Base-by-base conservation (phyloP, 1,139 yeast species). In the Suhomyces bolitotheri region DNA sequence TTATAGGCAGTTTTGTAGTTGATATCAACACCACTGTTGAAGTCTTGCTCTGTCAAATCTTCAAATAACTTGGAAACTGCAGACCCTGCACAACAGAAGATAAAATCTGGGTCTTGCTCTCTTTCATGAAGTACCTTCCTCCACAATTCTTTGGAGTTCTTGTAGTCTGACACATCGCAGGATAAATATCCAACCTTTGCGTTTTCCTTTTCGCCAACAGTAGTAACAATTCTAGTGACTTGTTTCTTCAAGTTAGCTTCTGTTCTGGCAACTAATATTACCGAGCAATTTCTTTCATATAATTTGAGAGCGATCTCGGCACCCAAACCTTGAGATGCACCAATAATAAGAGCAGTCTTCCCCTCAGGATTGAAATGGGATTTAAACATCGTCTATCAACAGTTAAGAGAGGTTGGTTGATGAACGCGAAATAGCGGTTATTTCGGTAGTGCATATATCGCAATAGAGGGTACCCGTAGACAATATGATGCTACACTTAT, bases 241-340 rank as follows among this genome's bases (percentile, higher is more conserved):
- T 79, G 80, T 1, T 56, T 49, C 29, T 62, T 50, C 30, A 90
- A 66, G 49, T 77, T 82, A 7, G 67, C 35, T 47, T 72, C 80
- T 1, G 87, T 82, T 45, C 98, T 69, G 2, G 97, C 89, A 11
- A 89, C 85, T 13, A 90, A 60, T 1, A 83, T 66, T 5, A 90
- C 87, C 3, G 73, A 59, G 31, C 92, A 86, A 5, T 85, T 82
- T 16, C 59, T 54, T 3, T 62, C 44, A 39, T 76, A 81, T 31
- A 83, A 62, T 42, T 76, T 69, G 25, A 66, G 64, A 0, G 96
- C 96, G 36, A 94, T 58, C 30, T 86, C 85, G 2, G 80, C 80
- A 0, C 99, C 98, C 1, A 92, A 66, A 0, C 99, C 99, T 53
- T 92, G 98, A 0, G 97, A 89, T 0, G 92, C 98, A 2, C 99